phyloP scores from a whole-genome alignment of 768 basidiomycete genomes.

The Strobilomyces dryophilus region DNA sequence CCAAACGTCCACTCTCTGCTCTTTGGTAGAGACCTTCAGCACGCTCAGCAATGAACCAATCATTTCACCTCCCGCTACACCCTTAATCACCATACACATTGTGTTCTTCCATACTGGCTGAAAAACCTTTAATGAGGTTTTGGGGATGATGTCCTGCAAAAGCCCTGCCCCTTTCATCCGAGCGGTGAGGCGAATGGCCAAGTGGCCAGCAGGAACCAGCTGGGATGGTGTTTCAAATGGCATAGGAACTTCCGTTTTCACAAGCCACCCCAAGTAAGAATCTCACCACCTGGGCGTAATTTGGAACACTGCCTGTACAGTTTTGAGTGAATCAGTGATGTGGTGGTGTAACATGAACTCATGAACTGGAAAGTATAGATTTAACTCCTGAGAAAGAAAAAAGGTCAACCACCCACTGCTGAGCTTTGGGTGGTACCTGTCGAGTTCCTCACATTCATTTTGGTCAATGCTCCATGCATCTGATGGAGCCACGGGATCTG shows the following conservation, averaged over 20 bases:
- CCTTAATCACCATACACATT: not conserved
- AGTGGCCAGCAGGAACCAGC: not conserved
- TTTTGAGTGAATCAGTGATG: not conserved
- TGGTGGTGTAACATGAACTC: not conserved
- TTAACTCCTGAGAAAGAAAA: not conserved
- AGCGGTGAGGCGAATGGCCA: not conserved
- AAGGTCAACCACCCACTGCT: not conserved
- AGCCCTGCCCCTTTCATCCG: not conserved
- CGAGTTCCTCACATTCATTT: too few species aligned
- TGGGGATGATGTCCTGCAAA: not conserved
- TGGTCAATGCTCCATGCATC: not conserved
- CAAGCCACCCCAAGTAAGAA: not conserved
- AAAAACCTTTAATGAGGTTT: not conserved
- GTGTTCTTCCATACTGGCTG: not conserved
- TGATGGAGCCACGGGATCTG: not conserved
- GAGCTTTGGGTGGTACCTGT: too few species aligned
- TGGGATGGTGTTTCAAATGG: not conserved
- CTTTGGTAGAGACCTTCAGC: not conserved
- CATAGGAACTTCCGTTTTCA: not conserved
- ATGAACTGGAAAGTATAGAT: not conserved
- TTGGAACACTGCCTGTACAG: not conserved
- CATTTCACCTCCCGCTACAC: not conserved
- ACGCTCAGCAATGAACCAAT: not conserved
- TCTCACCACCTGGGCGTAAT: not conserved
- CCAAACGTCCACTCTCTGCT: not conserved